These are phyloP conservation scores for Pulveroboletus frians DNA, from an alignment of 768 basidiomycete species.

Conservation along the genomic window DNA sequence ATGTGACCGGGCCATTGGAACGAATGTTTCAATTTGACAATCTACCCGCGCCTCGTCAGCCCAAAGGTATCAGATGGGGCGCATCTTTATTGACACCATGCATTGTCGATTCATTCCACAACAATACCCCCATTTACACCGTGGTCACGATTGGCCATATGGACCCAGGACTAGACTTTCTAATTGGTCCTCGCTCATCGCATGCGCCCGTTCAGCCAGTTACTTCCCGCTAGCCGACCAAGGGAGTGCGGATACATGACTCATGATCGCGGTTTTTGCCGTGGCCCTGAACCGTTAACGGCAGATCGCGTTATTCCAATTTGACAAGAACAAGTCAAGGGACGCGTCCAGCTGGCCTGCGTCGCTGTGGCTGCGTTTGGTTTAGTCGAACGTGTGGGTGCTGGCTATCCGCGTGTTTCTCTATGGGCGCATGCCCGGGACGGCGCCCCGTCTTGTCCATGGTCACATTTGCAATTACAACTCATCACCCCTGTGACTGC, in stretches of 20 bases:
- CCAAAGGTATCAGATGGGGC: not conserved
- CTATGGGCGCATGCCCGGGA: too few species aligned
- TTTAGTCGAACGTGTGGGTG: too few species aligned
- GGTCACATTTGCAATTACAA: too few species aligned
- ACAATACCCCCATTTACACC: not conserved
- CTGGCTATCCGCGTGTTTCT: too few species aligned
- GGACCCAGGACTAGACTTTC: not conserved
- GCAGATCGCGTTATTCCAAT: too few species aligned
- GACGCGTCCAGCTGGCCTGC: too few species aligned
- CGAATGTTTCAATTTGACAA: not conserved
- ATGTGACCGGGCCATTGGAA: not conserved
- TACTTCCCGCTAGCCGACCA: not conserved
- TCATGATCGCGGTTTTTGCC: conserved; percentile 4
- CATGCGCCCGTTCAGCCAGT: too few species aligned
- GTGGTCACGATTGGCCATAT: not conserved
- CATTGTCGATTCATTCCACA: not conserved
- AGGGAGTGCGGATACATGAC: not conserved
- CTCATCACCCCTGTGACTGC: too few species aligned
- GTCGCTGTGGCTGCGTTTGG: too few species aligned
- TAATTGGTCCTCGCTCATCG: not conserved
- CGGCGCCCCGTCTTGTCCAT: too few species aligned
- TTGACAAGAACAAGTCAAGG: too few species aligned
- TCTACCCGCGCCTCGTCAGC: not conserved
- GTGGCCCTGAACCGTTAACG: not conserved
- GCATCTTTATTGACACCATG: not conserved